Conservation (phyloP, 192 early-diverging fungal species). For the Umbelopsis isabellina region DNA sequence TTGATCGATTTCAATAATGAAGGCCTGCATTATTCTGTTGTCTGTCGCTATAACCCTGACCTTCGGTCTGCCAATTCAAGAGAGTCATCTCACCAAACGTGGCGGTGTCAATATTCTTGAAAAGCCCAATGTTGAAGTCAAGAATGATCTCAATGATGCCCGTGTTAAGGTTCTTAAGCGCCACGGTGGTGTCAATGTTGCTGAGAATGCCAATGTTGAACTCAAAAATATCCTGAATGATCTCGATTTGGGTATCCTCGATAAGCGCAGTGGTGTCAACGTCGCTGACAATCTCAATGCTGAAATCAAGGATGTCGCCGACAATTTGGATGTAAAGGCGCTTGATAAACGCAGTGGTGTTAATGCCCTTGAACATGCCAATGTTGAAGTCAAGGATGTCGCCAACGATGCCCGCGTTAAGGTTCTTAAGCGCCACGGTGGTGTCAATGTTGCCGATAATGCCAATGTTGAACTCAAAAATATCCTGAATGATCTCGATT, state of each 20-base stretch:
- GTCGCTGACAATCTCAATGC: neutral
- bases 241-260: neutral
- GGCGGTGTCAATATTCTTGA: neutral
- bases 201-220: neutral
- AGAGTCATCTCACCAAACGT: neutral
- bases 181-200: neutral
- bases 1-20: slow-evolving; percentile 1
- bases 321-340: neutral
- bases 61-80: neutral
- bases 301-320: neutral
- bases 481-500: neutral
- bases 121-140: neutral
- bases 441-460: neutral
- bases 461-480: neutral
- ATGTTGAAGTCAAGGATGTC: neutral
- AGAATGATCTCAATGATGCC: neutral
- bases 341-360: neutral
- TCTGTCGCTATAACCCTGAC: slow-evolving; percentile 6
- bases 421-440: neutral
- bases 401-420: neutral
- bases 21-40: neutral
- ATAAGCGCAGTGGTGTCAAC: neutral
- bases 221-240: neutral
- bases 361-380: neutral
- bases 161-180: neutral